Base-by-base conservation (phyloP, 2,329 filamentous ascomycete genomes). In the Ceratocystis diversiconidia region DNA sequence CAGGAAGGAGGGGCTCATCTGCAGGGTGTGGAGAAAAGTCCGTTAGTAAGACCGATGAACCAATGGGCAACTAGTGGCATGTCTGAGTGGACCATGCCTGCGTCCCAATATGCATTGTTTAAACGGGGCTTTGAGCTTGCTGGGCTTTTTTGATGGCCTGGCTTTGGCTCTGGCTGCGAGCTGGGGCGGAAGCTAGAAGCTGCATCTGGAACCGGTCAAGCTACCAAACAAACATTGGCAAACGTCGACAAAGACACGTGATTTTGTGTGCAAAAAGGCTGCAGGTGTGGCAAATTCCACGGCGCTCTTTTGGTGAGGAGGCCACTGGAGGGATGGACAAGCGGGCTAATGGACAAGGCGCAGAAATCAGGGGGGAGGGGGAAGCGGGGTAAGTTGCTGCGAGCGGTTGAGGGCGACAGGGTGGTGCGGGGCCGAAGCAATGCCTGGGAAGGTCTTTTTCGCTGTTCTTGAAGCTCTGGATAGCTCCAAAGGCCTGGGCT, bases 1-100 rank as follows among this genome's bases (percentile, higher is more conserved):
- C 60, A 68, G 71, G 72, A 77, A 72, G 69, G 75, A 74, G 73
- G 76, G 75, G 74, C 75, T 76, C 76, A 77, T 77, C 74, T 75
- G 77, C 73, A 73, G 71, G 73, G 75, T 65, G 66, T 77, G 71
- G 75, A 76, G 74, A 75, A 75, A 73, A 71, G 62, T 63, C 69
- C 68, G 73, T 77, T 76, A 77, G 76, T 72, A 71, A 72, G 69
- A 67, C 61, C 67, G 66, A 57, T 64, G 43, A 32, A 66, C 64
- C 75, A 69, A 65, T 68, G 66, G 52, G 63, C 41, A 32, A 66
- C 64, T 74, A 69, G 65, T 68, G 68, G 69, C 67, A 70, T 70
- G 69, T 67, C 65, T 22, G 44, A 60, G 63, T 65, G 61, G 66
- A 63, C 63, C 63, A 59, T 65, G 63, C 43, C 62, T 67, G 44